These are phyloP conservation scores for Backusella tuberculispora DNA, from an alignment of 192 early-diverging fungal species.

Conservation along the genomic window DNA sequence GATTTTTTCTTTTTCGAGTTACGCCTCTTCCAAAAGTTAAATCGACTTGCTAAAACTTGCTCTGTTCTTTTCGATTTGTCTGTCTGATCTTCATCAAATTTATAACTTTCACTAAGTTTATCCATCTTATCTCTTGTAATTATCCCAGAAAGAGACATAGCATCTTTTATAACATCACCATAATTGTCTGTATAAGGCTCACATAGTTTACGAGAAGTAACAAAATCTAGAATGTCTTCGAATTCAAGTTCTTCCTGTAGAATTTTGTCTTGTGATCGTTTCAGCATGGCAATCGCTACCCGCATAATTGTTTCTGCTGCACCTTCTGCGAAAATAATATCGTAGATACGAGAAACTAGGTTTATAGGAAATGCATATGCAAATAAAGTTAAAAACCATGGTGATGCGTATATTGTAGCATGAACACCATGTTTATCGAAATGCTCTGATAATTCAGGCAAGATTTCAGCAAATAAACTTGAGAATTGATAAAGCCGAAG, in stretches of 20 bases:
- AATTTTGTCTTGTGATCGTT: conserved; percentile 67
- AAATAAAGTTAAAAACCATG: conserved; percentile 98
- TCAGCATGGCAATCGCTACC: conserved; percentile 85
- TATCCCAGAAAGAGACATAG: conserved; percentile 68
- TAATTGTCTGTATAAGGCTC: conserved; percentile 70
- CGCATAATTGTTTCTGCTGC: conserved; percentile 88
- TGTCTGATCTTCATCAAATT: conserved; percentile 41
- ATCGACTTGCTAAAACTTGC: conserved; percentile 53
- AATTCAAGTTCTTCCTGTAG: conserved; percentile 73
- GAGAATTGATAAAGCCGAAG: conserved; percentile 88
- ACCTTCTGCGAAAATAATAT: conserved; percentile 92
- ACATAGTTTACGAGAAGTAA: conserved; percentile 80
- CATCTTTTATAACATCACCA: conserved; percentile 76
- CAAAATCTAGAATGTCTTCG: conserved; percentile 80
- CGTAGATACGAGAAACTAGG: conserved; percentile 89
- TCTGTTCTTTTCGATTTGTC: conserved; percentile 56
- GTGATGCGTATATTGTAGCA: conserved; percentile 90
- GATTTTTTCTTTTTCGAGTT: background rate
- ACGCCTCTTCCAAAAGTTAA: conserved; percentile 43
- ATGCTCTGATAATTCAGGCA: conserved; percentile 81
- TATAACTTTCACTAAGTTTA: conserved; percentile 63
- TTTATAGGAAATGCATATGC: conserved; percentile 93
- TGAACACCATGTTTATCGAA: conserved; percentile 72
- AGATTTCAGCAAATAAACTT: conserved; percentile 69
- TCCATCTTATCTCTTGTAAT: conserved; percentile 76